Base-by-base conservation (phyloP, 1,284 basidiomycete genomes). In the Termitomyces sp. region DNA sequence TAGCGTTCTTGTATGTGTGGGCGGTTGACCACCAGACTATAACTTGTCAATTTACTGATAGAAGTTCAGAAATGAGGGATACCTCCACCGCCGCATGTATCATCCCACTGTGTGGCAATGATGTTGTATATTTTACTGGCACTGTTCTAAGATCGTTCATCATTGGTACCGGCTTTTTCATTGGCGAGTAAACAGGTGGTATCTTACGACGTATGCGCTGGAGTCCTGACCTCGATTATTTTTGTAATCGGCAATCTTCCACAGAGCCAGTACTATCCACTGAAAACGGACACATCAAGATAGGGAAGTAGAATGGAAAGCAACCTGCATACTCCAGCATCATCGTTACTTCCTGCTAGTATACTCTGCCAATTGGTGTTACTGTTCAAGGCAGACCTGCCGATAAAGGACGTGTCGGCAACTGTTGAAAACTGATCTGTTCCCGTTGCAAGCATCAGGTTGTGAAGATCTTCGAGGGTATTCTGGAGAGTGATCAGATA, bases 1-100 rank as follows among this genome's bases (percentile, higher is more conserved):
- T 75, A 5, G 80, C 78, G 55, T 82, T 81, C 67, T 82, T 82
- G 69, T 82, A 82, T 0, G 70, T 75, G 60, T 77, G 76, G 19
- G 69, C 78, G 7, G 71, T 73, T 12, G 74, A 76, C 81, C 81
- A 82, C 80, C 80, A 82, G 13, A 82, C 79, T 80, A 50, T 12
- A 21, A n/a, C 6, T 13, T 19, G 12, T 19, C 19, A 38, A 33
- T 50, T 13, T 7, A 15, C 39, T 21, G 31, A n/a, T 3, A 43
- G 17, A 28, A 36, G 24, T 24, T 21, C 8, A 9, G 15, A 38
- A 47, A 45, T 45, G 12, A 50, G 62, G 67, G 67, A 60, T 55
- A 75, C 75, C 70, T 54, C 77, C 77, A 41, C 72, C 74, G 38
- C 70, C 71, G 59, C 73, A 73, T 5, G 67, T 69, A 46, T 63